Conservation (phyloP, 495 filamentous ascomycete genomes). For the Bathelium albidoporum region DNA sequence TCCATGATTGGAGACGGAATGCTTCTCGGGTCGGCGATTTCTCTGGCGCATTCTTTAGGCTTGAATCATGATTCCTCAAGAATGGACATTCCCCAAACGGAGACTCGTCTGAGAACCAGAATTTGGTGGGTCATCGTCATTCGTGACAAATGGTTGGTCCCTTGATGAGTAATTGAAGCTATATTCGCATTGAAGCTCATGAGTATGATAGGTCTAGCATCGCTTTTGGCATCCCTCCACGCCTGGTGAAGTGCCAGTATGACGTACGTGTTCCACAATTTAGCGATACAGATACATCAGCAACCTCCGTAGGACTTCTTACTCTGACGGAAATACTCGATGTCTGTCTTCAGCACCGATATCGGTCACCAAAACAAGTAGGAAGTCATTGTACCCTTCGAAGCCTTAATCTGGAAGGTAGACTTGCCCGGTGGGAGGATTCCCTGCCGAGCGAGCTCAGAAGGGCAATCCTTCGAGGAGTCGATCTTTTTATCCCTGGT, state of each 20-base stretch:
- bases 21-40: not conserved
- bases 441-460: not conserved
- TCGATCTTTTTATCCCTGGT: not conserved
- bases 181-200: not conserved
- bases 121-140: not conserved
- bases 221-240: not conserved
- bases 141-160: not conserved
- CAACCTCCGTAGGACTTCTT: not conserved
- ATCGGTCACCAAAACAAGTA: not conserved
- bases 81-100: not conserved
- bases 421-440: not conserved
- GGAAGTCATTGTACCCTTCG: not conserved
- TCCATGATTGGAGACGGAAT: not conserved
- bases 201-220: not conserved
- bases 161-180: not conserved
- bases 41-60: not conserved
- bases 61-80: not conserved
- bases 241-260: not conserved
- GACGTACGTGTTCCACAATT: not conserved
- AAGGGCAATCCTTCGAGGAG: not conserved
- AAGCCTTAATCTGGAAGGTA: not conserved
- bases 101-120: not conserved
- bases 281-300: not conserved
- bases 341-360: not conserved
- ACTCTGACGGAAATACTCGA: not conserved